Conservation (phyloP, 257 asterid genomes). For the Craterostigma plantagineum region DNA sequence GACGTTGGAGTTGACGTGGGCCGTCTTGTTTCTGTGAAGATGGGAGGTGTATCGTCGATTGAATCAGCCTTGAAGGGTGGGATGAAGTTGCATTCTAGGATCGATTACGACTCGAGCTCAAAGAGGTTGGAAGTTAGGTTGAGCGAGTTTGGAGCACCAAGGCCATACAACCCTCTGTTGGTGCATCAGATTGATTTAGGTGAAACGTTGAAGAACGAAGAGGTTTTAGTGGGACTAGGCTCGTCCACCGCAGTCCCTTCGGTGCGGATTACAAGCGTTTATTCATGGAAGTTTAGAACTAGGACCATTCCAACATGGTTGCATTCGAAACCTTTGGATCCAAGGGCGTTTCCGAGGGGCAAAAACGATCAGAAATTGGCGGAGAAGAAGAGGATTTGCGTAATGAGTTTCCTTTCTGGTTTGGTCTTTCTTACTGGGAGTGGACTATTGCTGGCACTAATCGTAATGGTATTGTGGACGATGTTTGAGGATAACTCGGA, state of each 20-base stretch:
- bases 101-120: constrained; percentile 63
- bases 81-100: constrained; percentile 48
- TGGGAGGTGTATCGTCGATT: constrained; percentile 35
- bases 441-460: constrained; percentile 29
- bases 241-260: constrained; percentile 40
- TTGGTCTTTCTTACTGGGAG: constrained; percentile 41
- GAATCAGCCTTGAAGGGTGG: constrained; percentile 53
- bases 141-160: constrained; percentile 21
- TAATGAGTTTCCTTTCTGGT: constrained; percentile 37
- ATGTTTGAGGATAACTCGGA: constrained; percentile 19
- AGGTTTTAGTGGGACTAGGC: constrained; percentile 49
- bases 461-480: constrained; percentile 34
- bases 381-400: constrained; percentile 22
- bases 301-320: constrained; percentile 45
- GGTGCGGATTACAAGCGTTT: constrained; percentile 34
- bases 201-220: constrained; percentile 39
- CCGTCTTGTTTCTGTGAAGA: constrained; percentile 29
- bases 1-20: constrained; percentile 45
- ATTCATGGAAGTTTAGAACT: constrained; percentile 40
- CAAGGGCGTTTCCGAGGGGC: constrained; percentile 16
- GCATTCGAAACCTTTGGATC: constrained; percentile 55
- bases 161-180: constrained; percentile 47
- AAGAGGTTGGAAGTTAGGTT: constrained; percentile 54
- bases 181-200: constrained; percentile 46
- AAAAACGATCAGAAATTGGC: constrained; percentile 17